Percentiles rank a stretch among this genome's conserved stretches.
Conservation (phyloP, 2,329 filamentous ascomycete species). For the Uncinocarpus reesii region DNA sequence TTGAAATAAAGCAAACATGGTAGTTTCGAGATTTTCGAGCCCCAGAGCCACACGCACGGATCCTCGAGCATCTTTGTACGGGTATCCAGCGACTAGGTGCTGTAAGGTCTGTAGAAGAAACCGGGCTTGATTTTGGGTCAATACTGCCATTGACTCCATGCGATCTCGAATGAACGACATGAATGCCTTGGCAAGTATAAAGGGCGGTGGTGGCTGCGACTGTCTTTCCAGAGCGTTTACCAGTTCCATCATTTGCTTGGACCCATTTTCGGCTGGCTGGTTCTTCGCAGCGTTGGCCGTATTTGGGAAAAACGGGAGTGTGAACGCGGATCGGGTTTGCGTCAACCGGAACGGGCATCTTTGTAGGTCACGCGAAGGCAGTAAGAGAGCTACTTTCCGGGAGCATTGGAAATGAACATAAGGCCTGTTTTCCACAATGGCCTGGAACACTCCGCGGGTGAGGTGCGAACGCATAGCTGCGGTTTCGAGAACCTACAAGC, state of each 20-base stretch:
- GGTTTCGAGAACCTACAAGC: background rate
- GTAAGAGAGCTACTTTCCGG: slow-evolving; percentile 26
- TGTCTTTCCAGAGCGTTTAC: slow-evolving; percentile 52
- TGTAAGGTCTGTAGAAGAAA: slow-evolving; percentile 50
- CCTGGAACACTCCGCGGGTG: slow-evolving; percentile 36
- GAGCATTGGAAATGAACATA: slow-evolving; percentile 32
- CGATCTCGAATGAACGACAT: slow-evolving; percentile 52
- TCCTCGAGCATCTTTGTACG: slow-evolving; percentile 12
- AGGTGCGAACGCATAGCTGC: slow-evolving; percentile 37
- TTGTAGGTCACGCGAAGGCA: slow-evolving; percentile 25
- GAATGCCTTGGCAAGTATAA: slow-evolving; percentile 57
- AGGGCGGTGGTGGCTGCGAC: slow-evolving; percentile 52
- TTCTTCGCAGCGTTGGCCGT: slow-evolving; percentile 1
- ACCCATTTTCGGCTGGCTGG: slow-evolving; percentile 37
- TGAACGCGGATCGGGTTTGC: slow-evolving; percentile 51
- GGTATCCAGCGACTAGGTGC: slow-evolving; percentile 40
- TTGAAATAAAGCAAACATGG: slow-evolving; percentile 32
- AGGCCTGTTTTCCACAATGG: slow-evolving; percentile 38
- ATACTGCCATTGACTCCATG: slow-evolving; percentile 40
- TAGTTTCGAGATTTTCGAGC: slow-evolving; percentile 31
- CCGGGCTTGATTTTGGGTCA: slow-evolving; percentile 57
- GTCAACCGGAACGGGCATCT: slow-evolving; percentile 21
- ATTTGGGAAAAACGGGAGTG: slow-evolving; percentile 31
- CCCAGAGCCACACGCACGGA: slow-evolving; percentile 26
- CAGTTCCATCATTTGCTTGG: slow-evolving; percentile 61